These are phyloP conservation scores for Penicillium malachiteum DNA, from an alignment of 495 filamentous ascomycete species.

Conservation along the genomic window DNA sequence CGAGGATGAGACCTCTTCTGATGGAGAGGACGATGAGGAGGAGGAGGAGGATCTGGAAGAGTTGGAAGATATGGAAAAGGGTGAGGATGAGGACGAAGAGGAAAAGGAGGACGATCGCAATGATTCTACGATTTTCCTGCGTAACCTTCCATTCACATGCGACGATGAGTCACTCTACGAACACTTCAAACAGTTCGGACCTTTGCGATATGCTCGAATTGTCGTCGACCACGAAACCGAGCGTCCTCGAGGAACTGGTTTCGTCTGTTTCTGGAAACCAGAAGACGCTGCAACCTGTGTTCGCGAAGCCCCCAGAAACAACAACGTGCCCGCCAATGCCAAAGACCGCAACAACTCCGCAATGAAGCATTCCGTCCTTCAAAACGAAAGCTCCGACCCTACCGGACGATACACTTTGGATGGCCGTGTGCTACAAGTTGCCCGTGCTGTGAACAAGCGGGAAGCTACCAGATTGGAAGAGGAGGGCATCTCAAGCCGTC, in stretches of 20 bases:
- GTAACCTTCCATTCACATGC: conserved; percentile 87
- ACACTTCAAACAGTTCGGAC: conserved; percentile 83
- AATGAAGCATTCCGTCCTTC: conserved; percentile 73
- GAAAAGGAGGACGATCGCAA: conserved; percentile 55
- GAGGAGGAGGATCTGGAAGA: conserved; percentile 29
- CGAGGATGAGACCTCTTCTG: conserved; percentile 24
- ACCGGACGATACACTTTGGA: conserved; percentile 84
- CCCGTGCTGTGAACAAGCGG: conserved; percentile 77
- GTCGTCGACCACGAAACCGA: conserved; percentile 83
- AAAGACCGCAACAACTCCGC: conserved; percentile 40
- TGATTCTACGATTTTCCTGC: conserved; percentile 80
- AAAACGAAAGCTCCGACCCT: conserved; percentile 74
- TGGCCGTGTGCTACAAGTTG: conserved; percentile 79
- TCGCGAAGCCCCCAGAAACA: conserved; percentile 62
- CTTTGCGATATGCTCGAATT: conserved; percentile 80
- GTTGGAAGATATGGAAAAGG: background rate
- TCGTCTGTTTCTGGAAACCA: conserved; percentile 84
- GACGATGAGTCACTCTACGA: conserved; percentile 75
- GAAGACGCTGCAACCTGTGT: conserved; percentile 74
- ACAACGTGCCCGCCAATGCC: conserved; percentile 33
- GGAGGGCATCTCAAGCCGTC: conserved; percentile 60
- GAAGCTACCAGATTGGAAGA: conserved; percentile 74
- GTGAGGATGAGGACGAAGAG: conserved; percentile 53
- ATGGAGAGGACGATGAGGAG: conserved; percentile 31
- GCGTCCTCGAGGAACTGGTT: conserved; percentile 85